A percentile compares a stretch with the other conserved stretches of the same genome.
phyloP scores from a whole-genome alignment of 495 filamentous ascomycete genomes.

The Penicillium manginii region DNA sequence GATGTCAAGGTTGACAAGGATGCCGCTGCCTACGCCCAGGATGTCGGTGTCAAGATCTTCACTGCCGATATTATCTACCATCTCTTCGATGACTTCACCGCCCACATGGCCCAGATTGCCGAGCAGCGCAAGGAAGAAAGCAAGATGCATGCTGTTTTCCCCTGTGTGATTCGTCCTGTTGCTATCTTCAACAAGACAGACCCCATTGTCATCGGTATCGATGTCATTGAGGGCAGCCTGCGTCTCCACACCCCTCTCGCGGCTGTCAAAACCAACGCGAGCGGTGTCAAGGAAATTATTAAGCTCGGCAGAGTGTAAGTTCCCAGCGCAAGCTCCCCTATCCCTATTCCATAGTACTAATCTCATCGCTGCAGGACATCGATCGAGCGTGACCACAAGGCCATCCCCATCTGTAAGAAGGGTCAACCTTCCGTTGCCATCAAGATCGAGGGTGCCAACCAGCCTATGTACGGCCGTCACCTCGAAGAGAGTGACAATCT shows the following conservation, averaged over 20 bases:
- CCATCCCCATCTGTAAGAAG: conserved; percentile 87
- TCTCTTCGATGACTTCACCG: conserved; percentile 94
- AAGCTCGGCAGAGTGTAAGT: conserved; percentile 93
- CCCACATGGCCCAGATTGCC: conserved; percentile 82
- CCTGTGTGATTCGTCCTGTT: conserved; percentile 84
- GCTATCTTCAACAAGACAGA: conserved; percentile 98
- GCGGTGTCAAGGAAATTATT: conserved; percentile 79
- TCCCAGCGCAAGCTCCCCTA: conserved; percentile 2
- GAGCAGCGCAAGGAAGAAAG: conserved; percentile 95
- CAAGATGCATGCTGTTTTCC: conserved; percentile 95
- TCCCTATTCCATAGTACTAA: conserved; percentile 12
- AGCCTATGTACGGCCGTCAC: conserved; percentile 93
- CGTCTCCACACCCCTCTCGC: conserved; percentile 85
- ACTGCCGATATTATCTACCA: conserved; percentile 99
- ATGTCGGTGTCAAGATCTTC: conserved; percentile 97
- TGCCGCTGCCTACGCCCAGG: conserved; percentile 85
- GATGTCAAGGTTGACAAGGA: conserved; percentile 99
- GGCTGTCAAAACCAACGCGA: conserved; percentile 76
- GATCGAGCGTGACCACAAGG: conserved; percentile 98
- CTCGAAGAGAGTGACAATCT: conserved; percentile 91
- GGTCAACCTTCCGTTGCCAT: conserved; percentile 95
- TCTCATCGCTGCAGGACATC: conserved; percentile 63
- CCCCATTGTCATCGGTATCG: conserved; percentile 94
- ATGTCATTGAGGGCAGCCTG: conserved; percentile 88
- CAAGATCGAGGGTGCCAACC: conserved; percentile 96